Conservation (phyloP, 257 asterid species). For the Cynanchum wilfordii region DNA sequence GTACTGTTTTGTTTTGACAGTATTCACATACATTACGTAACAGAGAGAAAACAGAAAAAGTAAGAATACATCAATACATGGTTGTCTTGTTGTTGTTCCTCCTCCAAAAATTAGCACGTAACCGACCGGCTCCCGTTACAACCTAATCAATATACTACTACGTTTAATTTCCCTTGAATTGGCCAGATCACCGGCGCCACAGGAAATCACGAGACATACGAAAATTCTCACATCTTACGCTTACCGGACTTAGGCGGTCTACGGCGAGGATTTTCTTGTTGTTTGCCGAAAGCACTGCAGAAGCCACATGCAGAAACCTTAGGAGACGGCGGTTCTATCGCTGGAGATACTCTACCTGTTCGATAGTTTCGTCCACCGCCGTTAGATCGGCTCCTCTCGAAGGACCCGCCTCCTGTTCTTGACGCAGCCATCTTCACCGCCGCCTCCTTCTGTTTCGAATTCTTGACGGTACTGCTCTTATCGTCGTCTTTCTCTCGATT, state of each 20-base stretch:
- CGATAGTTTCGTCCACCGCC: constrained; percentile 35
- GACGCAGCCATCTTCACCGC: constrained; percentile 5
- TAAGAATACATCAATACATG: constrained; percentile 4
- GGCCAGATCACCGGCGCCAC: constrained; percentile 19
- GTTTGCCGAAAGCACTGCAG: constrained; percentile 41
- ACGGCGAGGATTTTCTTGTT: constrained; percentile 30
- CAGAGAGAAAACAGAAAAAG: constrained; percentile 4
- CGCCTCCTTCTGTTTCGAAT: constrained; percentile 11
- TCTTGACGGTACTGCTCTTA: constrained; percentile 16
- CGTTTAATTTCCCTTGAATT: background rate
- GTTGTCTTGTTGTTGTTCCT: constrained; percentile 13
- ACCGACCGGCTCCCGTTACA: constrained; percentile 12
- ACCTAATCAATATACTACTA: constrained; percentile 4
- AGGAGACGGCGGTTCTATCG: constrained; percentile 49
- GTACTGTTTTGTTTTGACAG: background rate
- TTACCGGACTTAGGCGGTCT: constrained; percentile 34
- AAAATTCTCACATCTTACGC: constrained; percentile 25
- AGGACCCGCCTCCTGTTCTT: constrained; percentile 29
- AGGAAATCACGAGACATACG: background rate
- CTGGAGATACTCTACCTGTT: constrained; percentile 46
- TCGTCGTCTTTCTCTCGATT: constrained; percentile 30
- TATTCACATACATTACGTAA: constrained; percentile 19
- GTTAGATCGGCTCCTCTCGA: constrained; percentile 48
- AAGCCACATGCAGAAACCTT: constrained; percentile 49
- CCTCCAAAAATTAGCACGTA: constrained; percentile 19